phyloP scores from a whole-genome alignment of 192 early-diverging fungal genomes.

The Coemansia sp. region DNA sequence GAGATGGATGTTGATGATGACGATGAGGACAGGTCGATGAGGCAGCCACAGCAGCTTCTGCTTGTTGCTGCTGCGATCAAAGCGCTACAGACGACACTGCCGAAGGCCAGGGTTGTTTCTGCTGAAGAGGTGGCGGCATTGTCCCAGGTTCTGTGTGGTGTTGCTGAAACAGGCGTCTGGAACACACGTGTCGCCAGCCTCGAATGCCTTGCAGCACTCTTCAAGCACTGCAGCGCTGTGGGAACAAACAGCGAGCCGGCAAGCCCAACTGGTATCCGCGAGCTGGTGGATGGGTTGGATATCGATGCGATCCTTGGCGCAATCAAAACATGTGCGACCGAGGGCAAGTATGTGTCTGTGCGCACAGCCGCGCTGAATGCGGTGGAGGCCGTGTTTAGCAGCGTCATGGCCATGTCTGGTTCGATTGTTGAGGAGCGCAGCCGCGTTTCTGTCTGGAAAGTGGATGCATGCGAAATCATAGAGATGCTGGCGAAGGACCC shows the following conservation, averaged over 20 bases:
- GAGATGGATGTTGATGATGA: conserved; percentile 14
- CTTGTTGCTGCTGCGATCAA: conserved; percentile 35
- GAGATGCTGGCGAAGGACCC: conserved; percentile 49
- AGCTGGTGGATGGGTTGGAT: conserved; percentile 9
- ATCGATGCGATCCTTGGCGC: conserved; percentile 42
- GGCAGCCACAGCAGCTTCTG: conserved; percentile 38
- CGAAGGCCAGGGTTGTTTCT: conserved; percentile 14
- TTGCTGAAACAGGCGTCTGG: conserved; percentile 75
- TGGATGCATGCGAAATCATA: conserved; percentile 7
- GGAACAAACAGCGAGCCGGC: neutral
- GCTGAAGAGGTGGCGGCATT: conserved; percentile 53
- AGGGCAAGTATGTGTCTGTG: conserved; percentile 65
- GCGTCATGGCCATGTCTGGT: conserved; percentile 6
- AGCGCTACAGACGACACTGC: conserved; percentile 24
- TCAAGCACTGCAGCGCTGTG: conserved; percentile 23
- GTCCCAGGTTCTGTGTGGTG: conserved; percentile 46
- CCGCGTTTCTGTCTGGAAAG: conserved; percentile 6
- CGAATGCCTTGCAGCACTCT: conserved; percentile 61
- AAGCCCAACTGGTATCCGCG: neutral
- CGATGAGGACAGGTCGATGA: conserved; percentile 23
- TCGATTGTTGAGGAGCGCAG: neutral
- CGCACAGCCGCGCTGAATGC: conserved; percentile 60
- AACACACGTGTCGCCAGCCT: conserved; percentile 75
- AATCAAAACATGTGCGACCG: conserved; percentile 53
- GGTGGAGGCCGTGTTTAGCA: conserved; percentile 29